Percentiles rank a stretch among this genome's conserved stretches.
phyloP scores from a whole-genome alignment of 2,329 filamentous ascomycete genomes.

The Leptographium lundbergii region DNA sequence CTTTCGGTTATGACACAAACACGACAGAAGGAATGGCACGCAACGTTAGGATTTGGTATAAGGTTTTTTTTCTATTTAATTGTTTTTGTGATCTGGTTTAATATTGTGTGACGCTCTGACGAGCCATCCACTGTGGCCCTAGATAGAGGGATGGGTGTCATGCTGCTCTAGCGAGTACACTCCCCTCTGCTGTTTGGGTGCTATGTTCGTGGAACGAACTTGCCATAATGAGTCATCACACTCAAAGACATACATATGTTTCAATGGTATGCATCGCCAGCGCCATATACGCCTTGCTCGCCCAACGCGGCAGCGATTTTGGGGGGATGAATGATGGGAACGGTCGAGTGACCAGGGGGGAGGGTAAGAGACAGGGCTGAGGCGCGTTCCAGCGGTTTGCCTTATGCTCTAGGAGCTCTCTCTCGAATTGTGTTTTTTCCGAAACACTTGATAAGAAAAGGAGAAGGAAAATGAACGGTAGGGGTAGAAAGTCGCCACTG shows the following conservation, averaged over 20 bases:
- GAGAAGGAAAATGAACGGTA: not conserved
- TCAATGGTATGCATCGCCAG: not conserved
- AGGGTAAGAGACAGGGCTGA: not conserved
- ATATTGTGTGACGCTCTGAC: not conserved
- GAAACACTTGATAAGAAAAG: not conserved
- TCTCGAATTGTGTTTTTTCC: not conserved
- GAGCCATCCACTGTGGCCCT: not conserved
- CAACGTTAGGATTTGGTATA: not conserved
- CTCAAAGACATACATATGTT: not conserved
- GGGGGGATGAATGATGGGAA: not conserved
- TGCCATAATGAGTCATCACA: not conserved
- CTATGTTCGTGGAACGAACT: not conserved
- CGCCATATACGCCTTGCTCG: slow-evolving; percentile 1
- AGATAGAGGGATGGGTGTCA: not conserved
- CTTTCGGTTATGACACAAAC: not conserved
- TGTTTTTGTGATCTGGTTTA: not conserved
- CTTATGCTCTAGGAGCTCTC: not conserved
- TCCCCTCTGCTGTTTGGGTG: not conserved
- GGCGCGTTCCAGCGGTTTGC: not conserved
- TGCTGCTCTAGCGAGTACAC: slow-evolving; percentile 1
- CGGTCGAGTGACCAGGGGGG: not conserved
- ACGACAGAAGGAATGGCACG: not conserved
- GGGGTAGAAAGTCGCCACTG: no score
- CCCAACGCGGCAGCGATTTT: not conserved
- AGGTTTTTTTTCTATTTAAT: not conserved